Evolutionary conservation across 352 stramenopile genomes (phyloP), one percentile per base, ranked within the genome.

Genomic region (Labyrinthula sp.): DNA sequence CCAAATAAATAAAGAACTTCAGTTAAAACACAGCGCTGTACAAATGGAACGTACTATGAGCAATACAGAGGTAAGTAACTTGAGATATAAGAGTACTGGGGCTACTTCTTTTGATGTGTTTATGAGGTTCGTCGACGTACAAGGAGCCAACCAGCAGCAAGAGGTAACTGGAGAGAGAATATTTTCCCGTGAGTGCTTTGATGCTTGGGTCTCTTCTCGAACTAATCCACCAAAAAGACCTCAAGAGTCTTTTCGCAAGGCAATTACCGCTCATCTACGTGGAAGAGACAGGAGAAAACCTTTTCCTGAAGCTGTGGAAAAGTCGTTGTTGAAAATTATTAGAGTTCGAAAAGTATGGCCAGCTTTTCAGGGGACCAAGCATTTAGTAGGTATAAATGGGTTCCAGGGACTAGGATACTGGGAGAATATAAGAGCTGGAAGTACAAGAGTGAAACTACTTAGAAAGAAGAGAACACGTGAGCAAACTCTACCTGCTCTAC

Each of bases 211-310:
- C 6, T 6, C 25, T 5, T 36, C 43, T 23, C 30, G 43, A 15
- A 31, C 40, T 10, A 3, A 35, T 0, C 6, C n/a, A 3, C 43
- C 47, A 10, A 52, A 52, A 14, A 8, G 18, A 9, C 43, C 43
- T 12, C 31, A 52, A 15, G 43, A 52, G 17, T 50, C 43, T 9
- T 52, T 52, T 33, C 43, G 43, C 7, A 52, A 52, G 23, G 43
- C 43, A 1, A 38, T 52, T 9, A 52, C 43, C 17, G 43, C 43
- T 14, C 43, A 52, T 18, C 26, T 14, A 12, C 28, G 15, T 5
- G 43, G 43, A 2, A 52, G 21, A 0, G 43, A 52, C 15, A 35
- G 43, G 3, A 31, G 43, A 10, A 52, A 52, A 31, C 43, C 43
- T 10, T 52, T 52, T 25, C 14, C 24, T 4, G 20, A 14, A 15